These are phyloP conservation scores for Nicotiana obtusifolia DNA, from an alignment of 257 asterid genomes.

Conservation along the genomic window DNA sequence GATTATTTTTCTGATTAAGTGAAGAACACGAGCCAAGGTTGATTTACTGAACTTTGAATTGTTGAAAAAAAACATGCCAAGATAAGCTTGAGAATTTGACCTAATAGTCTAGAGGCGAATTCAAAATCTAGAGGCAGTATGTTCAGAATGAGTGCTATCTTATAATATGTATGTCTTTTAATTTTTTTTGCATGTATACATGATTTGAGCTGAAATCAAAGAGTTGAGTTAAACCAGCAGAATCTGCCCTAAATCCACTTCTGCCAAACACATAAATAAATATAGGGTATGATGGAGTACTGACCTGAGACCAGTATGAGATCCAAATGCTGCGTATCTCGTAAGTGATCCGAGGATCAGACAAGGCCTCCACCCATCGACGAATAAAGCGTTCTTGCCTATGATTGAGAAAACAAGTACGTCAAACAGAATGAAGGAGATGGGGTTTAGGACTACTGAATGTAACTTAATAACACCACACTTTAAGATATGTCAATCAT, in stretches of 20 bases:
- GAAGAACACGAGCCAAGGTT: background rate
- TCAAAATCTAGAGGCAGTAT: background rate
- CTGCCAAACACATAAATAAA: background rate
- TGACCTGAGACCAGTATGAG: constrained; percentile 31
- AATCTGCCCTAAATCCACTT: background rate
- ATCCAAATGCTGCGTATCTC: constrained; percentile 32
- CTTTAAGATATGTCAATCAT: background rate
- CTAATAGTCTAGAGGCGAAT: background rate
- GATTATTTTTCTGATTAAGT: background rate
- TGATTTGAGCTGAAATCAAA: background rate
- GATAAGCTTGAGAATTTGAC: background rate
- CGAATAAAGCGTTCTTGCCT: constrained; percentile 29
- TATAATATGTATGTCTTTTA: background rate
- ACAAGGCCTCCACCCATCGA: constrained; percentile 27
- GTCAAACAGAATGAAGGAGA: background rate
- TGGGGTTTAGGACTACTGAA: background rate
- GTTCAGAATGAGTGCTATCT: background rate
- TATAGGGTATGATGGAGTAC: background rate
- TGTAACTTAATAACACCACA: background rate
- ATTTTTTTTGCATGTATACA: background rate
- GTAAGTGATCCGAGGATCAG: constrained; percentile 25
- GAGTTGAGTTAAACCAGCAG: background rate
- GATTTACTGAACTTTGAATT: background rate
- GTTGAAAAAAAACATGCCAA: background rate
- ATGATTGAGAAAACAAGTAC: background rate